Conservation (phyloP, 2,329 filamentous ascomycete species). For the Trichoderma sp. region DNA sequence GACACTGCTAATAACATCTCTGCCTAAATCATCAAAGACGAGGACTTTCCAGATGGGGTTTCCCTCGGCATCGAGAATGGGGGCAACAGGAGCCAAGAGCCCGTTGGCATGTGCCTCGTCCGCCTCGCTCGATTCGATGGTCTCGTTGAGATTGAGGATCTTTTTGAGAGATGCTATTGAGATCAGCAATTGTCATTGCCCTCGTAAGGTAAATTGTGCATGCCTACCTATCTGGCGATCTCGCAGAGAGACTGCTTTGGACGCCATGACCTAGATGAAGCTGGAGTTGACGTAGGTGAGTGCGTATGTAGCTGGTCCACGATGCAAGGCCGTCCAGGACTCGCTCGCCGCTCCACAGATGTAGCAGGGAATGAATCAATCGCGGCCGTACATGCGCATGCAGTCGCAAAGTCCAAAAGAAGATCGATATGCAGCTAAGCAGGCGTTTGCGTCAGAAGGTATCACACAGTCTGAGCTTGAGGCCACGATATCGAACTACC, state of each 20-base stretch:
- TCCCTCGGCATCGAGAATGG: constrained; percentile 82
- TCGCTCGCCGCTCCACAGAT: constrained; percentile 21
- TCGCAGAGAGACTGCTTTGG: constrained; percentile 52
- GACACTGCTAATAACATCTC: constrained; percentile 96
- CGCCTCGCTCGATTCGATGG: constrained; percentile 60
- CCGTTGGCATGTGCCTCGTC: constrained; percentile 68
- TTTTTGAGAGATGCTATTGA: constrained; percentile 83
- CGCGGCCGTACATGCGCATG: not conserved
- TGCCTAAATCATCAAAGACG: constrained; percentile 87
- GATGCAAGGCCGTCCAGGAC: constrained; percentile 3
- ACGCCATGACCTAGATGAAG: constrained; percentile 45
- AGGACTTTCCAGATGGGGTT: constrained; percentile 98
- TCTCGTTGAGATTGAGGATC: constrained; percentile 92
- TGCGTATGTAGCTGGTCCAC: not conserved
- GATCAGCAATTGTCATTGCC: not conserved
- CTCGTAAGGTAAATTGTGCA: no score
- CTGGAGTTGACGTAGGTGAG: constrained; percentile 1
- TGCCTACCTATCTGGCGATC: constrained; percentile 55
- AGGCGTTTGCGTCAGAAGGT: constrained; percentile 8
- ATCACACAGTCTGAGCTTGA: constrained; percentile 25
- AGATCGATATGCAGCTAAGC: not conserved
- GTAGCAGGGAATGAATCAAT: constrained; percentile 13
- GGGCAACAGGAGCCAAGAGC: constrained; percentile 69
- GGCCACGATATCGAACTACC: constrained; percentile 33
- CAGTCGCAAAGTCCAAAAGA: not conserved